Base-by-base conservation (phyloP, 495 filamentous ascomycete species). In the Podospora comata region DNA sequence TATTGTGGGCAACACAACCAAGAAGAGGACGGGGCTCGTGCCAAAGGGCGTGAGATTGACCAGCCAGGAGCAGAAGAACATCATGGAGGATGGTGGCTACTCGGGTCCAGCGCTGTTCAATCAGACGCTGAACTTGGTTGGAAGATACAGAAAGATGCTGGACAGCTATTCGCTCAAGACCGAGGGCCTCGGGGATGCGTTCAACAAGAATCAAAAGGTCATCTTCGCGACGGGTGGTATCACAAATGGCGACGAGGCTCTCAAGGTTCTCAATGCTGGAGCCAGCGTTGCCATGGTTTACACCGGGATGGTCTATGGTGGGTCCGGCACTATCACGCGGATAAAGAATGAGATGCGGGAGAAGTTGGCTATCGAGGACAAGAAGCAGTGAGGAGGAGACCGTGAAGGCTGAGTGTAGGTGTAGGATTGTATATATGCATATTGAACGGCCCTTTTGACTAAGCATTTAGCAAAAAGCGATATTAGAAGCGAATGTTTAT, bases 1-100 rank as follows among this genome's bases (percentile, higher is more conserved):
- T 4, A 96, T 98, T 72, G 94, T 99, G n/a, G 94, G 93, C 0
- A 99, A 99, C 79, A 99, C 95, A 0, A 99, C 95, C 2, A 96
- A 93, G 78, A 84, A 86, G 67, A 85, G 95, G 15, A 86, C 90
- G 2, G 87, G 86, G 3, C 78, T 91, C n/a, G 74, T 91, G 9
- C 87, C 92, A 16, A 74, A 83, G 44, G 89, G 87, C 7, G 86
- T 88, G 65, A 76, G 80, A 48, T 81, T 95, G 18, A 86, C 89
- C 0, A 69, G 79, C 4, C 87, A 86, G 70, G 94, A 98, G 75
- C 84, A 87, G 72, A 72, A 80, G 59, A 82, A 87, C 0, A 71
- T 97, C 61, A 80, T 81, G 26, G 93, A 99, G 81, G 85, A 88
- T 9, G 95, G 95, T 1, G 95, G 95, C 0, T 94, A 92, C 73